phyloP scores from a whole-genome alignment of 108 stramenopile species.

The Cyclotella choctawhatcheeana region DNA sequence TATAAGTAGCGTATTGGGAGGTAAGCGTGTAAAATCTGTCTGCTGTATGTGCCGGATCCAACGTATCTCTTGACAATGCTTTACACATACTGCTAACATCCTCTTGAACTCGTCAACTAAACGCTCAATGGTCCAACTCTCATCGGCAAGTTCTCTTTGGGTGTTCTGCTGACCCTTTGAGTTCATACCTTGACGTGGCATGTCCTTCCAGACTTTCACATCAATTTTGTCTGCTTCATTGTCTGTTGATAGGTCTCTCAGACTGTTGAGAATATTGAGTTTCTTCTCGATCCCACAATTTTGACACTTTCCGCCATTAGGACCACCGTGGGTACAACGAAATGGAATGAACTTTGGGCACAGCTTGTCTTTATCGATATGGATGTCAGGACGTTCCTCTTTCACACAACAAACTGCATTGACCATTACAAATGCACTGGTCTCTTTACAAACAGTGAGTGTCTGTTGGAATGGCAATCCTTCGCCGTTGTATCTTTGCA shows the following conservation, averaged over 20 bases:
- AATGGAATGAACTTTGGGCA: neutral
- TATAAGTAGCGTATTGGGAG: neutral
- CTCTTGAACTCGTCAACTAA: neutral
- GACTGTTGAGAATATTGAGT: neutral
- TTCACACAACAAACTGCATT: neutral
- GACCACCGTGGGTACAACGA: neutral
- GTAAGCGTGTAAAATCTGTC: constrained; percentile 11
- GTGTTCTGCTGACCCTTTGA: constrained; percentile 19
- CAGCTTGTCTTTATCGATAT: neutral
- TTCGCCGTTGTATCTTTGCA: neutral
- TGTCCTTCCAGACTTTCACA: constrained; percentile 10
- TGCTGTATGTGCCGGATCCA: constrained; percentile 14
- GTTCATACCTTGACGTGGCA: constrained; percentile 8
- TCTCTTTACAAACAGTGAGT: neutral
- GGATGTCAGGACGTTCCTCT: neutral
- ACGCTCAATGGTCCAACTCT: neutral
- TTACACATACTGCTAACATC: neutral
- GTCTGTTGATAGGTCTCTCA: neutral
- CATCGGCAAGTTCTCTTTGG: constrained; percentile 12
- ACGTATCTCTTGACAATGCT: constrained; percentile 21
- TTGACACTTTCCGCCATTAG: too few relatives aligned
- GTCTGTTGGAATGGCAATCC: neutral
- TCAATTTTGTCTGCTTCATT: neutral
- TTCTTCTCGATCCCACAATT: neutral
- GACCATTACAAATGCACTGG: neutral